Conservation (phyloP, 805 yeast genomes). For the Metschnikowia vanudenii region DNA sequence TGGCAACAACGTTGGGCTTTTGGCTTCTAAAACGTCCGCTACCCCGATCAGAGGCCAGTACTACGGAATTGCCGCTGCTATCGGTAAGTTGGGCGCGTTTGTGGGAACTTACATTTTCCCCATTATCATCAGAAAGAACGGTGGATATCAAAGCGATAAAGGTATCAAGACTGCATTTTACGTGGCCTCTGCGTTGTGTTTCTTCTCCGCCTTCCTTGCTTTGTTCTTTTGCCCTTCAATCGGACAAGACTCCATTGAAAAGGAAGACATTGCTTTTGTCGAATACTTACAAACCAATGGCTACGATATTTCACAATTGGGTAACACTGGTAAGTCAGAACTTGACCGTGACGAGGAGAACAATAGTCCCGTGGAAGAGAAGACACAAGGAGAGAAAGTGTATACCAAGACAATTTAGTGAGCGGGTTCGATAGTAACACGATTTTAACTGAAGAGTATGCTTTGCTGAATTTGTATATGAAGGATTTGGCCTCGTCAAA, state of each 20-base stretch:
- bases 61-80: conserved; percentile 88
- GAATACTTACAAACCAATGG: conserved; percentile 67
- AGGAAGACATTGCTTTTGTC: conserved; percentile 72
- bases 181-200: conserved; percentile 74
- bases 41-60: conserved; percentile 88
- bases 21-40: conserved; percentile 83
- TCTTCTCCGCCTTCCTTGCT: conserved; percentile 67
- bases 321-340: conserved; percentile 33
- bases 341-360: conserved; percentile 14
- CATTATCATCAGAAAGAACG: conserved; percentile 54
- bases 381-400: no score
- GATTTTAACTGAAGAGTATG: no score
- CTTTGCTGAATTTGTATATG: no score
- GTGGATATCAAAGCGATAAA: conserved; percentile 48
- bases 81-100: conserved; percentile 91
- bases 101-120: conserved; percentile 90
- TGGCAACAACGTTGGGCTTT: conserved; percentile 86
- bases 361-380: conserved; percentile 8
- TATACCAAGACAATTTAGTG: no score
- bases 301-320: conserved; percentile 65
- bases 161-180: conserved; percentile 80
- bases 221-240: conserved; percentile 74
- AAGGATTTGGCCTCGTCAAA: no score
- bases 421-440: no score
- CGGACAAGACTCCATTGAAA: conserved; percentile 76